Evolutionary conservation across 73 alveolate genomes (phyloP).

Genomic region (Paramecium tetraurelia): DNA sequence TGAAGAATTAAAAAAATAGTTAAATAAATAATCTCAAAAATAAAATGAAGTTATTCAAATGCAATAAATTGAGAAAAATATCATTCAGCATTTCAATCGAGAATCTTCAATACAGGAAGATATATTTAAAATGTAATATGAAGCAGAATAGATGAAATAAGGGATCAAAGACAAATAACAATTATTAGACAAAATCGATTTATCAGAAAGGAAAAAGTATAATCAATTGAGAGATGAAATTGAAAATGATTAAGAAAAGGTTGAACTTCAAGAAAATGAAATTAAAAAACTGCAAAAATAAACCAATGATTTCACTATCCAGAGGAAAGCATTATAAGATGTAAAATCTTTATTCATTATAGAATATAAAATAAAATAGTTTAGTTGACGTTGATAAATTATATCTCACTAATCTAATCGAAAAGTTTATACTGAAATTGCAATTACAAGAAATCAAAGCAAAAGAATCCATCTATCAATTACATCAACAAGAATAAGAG

Average conservation of each 20-base stretch:
- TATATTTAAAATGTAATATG: neutral
- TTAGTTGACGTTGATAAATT: neutral
- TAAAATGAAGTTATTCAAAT: neutral
- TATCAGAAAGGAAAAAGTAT: neutral
- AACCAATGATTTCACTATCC: neutral
- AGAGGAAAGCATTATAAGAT: slow-evolving; percentile 1
- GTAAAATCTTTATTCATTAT: neutral
- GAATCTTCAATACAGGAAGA: neutral
- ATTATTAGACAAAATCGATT: neutral
- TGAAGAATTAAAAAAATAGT: slow-evolving; percentile 9
- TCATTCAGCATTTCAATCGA: neutral
- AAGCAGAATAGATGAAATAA: neutral
- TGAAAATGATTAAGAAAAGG: neutral
- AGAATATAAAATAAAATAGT: neutral
- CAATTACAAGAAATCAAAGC: neutral
- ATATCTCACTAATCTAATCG: neutral
- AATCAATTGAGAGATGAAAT: neutral
- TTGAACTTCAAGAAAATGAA: neutral
- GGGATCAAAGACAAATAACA: neutral
- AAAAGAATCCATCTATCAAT: neutral
- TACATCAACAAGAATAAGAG: neutral
- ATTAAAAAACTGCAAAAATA: neutral
- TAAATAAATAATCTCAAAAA: neutral
- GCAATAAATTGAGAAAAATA: neutral
- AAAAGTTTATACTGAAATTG: neutral